A percentile compares a stretch with the other conserved stretches of the same genome.
Conservation (phyloP, 768 basidiomycete genomes). For the Lactarius tabidus region DNA sequence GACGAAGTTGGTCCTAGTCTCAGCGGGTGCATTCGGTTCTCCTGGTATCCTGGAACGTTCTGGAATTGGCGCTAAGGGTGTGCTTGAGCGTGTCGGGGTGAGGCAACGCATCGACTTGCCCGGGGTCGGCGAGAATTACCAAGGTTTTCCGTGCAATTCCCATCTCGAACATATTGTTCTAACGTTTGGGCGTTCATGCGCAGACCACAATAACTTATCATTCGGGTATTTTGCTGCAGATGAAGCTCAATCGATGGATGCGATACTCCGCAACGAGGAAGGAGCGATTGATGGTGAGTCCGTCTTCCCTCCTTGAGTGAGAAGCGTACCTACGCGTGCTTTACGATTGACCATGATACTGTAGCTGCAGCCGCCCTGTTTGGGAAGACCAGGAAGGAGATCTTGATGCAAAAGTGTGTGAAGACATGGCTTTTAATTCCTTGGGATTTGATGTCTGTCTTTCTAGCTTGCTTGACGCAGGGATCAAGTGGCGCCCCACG, state of each 20-base stretch:
- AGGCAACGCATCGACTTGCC: conserved; percentile 36
- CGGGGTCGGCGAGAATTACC: conserved; percentile 44
- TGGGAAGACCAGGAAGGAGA: conserved; percentile 40
- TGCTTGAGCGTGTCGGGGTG: conserved; percentile 33
- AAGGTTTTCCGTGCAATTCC: conserved; percentile 30
- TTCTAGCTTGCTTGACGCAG: conserved; percentile 28
- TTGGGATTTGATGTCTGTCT: not conserved
- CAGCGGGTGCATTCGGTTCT: conserved; percentile 41
- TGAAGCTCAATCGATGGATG: conserved; percentile 27
- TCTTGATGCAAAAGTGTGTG: conserved; percentile 55
- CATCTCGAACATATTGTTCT: not conserved
- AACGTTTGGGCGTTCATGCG: not conserved
- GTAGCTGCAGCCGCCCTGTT: conserved; percentile 37
- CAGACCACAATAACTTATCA: conserved; percentile 25
- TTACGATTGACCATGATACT: not conserved
- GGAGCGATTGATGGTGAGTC: conserved; percentile 26
- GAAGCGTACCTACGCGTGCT: not conserved
- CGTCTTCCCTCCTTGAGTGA: not conserved
- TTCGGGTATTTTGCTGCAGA: conserved; percentile 18
- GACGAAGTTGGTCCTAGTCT: conserved; percentile 37
- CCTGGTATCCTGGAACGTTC: conserved; percentile 54
- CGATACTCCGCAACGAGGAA: conserved; percentile 19
- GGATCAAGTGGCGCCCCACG: conserved; percentile 28
- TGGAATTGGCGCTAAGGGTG: conserved; percentile 36
- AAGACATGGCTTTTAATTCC: conserved; percentile 12